Percentiles rank a stretch among this genome's conserved stretches.
These are phyloP conservation scores for Xylaria sp. DNA, from an alignment of 2,329 filamentous ascomycete genomes.

Conservation along the genomic window DNA sequence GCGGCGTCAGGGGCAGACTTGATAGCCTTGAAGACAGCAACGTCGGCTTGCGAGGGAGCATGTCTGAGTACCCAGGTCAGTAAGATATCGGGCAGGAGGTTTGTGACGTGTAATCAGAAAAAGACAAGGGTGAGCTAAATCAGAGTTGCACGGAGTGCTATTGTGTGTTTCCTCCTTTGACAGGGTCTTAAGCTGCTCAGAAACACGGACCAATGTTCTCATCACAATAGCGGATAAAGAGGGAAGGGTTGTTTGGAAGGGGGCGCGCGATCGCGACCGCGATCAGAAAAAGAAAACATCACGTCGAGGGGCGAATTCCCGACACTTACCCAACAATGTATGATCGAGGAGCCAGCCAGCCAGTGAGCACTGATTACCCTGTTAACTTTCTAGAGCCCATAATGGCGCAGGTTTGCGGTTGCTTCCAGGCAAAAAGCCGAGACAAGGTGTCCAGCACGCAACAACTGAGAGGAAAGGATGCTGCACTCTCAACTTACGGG, in stretches of 20 bases:
- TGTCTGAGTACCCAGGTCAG: conserved; percentile 53
- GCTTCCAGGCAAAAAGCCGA: conserved; percentile 12
- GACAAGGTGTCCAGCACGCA: background rate
- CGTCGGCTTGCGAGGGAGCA: conserved; percentile 91
- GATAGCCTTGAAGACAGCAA: conserved; percentile 92
- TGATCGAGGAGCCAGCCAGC: conserved; percentile 72
- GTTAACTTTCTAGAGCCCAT: conserved; percentile 29
- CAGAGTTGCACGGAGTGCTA: conserved; percentile 53
- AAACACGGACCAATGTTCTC: conserved; percentile 86
- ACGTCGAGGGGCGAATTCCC: conserved; percentile 11
- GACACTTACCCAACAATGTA: conserved; percentile 77
- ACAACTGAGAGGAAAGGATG: conserved; percentile 16
- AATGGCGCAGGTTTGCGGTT: conserved; percentile 21
- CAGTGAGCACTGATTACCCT: conserved; percentile 59
- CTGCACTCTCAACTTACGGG: conserved; percentile 53
- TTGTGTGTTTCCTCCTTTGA: conserved; percentile 55
- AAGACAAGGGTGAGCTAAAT: conserved; percentile 36
- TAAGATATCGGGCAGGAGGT: background rate
- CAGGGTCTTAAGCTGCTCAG: conserved; percentile 83
- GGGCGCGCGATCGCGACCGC: background rate
- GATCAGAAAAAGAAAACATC: background rate
- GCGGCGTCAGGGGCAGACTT: conserved; percentile 76
- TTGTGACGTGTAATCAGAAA: background rate
- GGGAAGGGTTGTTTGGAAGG: conserved; percentile 9
- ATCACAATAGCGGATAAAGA: conserved; percentile 61